Percentiles rank a stretch among this genome's conserved stretches.
phyloP scores from a whole-genome alignment of 2,329 filamentous ascomycete genomes.

The Ramularia endophylla region DNA sequence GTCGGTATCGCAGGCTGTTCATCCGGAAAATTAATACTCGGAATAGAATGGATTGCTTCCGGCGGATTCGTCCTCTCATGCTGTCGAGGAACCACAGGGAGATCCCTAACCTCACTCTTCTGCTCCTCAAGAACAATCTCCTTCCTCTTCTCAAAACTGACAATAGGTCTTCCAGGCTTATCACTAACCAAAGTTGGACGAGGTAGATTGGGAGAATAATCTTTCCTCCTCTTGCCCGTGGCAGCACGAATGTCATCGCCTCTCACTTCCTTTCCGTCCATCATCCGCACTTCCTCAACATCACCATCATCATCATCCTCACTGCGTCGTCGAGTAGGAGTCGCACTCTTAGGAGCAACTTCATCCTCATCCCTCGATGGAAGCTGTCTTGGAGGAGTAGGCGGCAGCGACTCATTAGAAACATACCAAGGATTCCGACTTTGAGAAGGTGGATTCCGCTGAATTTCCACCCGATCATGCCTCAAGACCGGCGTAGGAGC shows the following conservation, averaged over 20 bases:
- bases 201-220: slow-evolving; percentile 80
- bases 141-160: slow-evolving; percentile 84
- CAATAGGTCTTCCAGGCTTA: slow-evolving; percentile 83
- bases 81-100: no score
- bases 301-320: no score
- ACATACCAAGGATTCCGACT: slow-evolving; percentile 77
- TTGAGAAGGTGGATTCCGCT: slow-evolving; percentile 76
- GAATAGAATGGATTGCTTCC: slow-evolving; percentile 6
- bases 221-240: slow-evolving; percentile 80
- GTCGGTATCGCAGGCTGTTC: slow-evolving; percentile 19
- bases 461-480: slow-evolving; percentile 61
- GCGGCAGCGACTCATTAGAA: slow-evolving; percentile 51
- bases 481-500: slow-evolving; percentile 19
- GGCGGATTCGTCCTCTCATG: no score
- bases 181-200: slow-evolving; percentile 89
- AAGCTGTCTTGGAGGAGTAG: slow-evolving; percentile 29
- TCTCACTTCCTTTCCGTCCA: slow-evolving; percentile 76
- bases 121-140: slow-evolving; percentile 64
- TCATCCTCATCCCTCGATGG: slow-evolving; percentile 36
- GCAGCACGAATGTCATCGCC: slow-evolving; percentile 83
- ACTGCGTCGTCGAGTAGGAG: slow-evolving; percentile 46
- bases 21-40: slow-evolving; percentile 2
- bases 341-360: slow-evolving; percentile 24
- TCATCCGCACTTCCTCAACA: slow-evolving; percentile 36
- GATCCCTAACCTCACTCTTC: slow-evolving; percentile 20